Evolutionary conservation across 2,329 filamentous ascomycete genomes (phyloP).

Genomic region (Pyrenophora seminiperda): DNA sequence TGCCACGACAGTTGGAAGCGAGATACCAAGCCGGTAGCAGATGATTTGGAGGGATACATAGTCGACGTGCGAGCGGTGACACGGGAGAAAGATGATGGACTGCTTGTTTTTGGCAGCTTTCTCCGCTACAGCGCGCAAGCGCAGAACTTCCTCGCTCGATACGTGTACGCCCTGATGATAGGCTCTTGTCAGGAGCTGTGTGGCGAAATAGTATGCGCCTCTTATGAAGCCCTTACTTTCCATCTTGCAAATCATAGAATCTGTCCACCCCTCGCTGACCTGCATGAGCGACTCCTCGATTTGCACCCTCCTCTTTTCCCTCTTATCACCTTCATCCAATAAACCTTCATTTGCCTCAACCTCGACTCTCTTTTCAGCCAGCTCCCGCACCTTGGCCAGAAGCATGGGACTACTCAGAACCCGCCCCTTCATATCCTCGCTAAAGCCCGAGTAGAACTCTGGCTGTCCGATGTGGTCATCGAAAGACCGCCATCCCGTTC

Average conservation of each 20-base stretch:
- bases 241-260: constrained; percentile 99
- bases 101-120: constrained; percentile 85
- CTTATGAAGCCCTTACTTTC: constrained; percentile 93
- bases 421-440: constrained; percentile 81
- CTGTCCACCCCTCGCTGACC: constrained; percentile 83
- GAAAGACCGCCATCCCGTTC: constrained; percentile 94
- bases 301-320: constrained; percentile 67
- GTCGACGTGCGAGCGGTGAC: constrained; percentile 93
- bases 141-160: constrained; percentile 88
- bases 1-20: constrained; percentile 87
- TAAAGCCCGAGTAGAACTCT: constrained; percentile 90
- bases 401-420: constrained; percentile 79
- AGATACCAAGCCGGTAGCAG: constrained; percentile 89
- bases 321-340: constrained; percentile 60
- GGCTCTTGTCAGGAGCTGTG: constrained; percentile 86
- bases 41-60: constrained; percentile 95
- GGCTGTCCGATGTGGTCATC: constrained; percentile 88
- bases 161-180: constrained; percentile 99
- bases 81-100: constrained; percentile 93
- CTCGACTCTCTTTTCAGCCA: constrained; percentile 74
- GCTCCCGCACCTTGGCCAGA: constrained; percentile 71
- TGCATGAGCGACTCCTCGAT: constrained; percentile 76
- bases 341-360: constrained; percentile 79
- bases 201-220: constrained; percentile 85
- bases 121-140: constrained; percentile 80